Evolutionary conservation across 305 asterid genomes (phyloP).

Genomic region (Fraxinus sp.): DNA sequence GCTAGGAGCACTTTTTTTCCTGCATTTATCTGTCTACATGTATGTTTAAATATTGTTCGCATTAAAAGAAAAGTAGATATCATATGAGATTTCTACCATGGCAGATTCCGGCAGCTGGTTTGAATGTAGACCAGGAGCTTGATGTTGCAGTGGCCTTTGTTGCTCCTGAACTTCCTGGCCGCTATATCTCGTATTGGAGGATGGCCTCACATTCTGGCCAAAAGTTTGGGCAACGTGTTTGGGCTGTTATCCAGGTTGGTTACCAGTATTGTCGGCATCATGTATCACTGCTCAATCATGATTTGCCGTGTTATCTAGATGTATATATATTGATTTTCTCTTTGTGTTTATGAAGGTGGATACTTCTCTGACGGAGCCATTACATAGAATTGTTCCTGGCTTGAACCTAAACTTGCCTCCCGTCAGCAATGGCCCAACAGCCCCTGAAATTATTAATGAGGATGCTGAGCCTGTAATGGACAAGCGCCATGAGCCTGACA

Average conservation of each 20-base stretch:
- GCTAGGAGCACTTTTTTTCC: background rate
- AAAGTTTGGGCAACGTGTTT: conserved; percentile 92
- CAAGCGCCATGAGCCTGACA: conserved; percentile 22
- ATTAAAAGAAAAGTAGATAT: background rate
- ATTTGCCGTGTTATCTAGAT: background rate
- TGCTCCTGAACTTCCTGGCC: conserved; percentile 82
- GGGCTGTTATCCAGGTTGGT: conserved; percentile 87
- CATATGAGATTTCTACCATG: background rate
- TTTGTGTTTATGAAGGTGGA: conserved; percentile 47
- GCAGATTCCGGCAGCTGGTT: conserved; percentile 63
- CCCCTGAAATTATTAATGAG: conserved; percentile 35
- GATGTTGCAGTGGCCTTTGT: conserved; percentile 77
- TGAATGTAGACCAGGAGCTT: conserved; percentile 57
- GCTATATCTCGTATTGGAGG: conserved; percentile 89
- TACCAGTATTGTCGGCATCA: background rate
- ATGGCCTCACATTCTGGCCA: conserved; percentile 84
- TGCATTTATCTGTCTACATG: background rate
- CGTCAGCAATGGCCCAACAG: conserved; percentile 26
- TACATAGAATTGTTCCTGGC: conserved; percentile 38
- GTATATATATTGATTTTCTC: background rate
- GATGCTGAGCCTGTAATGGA: conserved; percentile 34
- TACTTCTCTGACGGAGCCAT: conserved; percentile 34
- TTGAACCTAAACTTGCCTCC: conserved; percentile 86
- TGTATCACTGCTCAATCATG: background rate
- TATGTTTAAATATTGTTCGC: background rate